Evolutionary conservation across 2,329 filamentous ascomycete genomes (phyloP), one percentile per base, ranked within the genome.

Genomic region (Diaporthe eres): DNA sequence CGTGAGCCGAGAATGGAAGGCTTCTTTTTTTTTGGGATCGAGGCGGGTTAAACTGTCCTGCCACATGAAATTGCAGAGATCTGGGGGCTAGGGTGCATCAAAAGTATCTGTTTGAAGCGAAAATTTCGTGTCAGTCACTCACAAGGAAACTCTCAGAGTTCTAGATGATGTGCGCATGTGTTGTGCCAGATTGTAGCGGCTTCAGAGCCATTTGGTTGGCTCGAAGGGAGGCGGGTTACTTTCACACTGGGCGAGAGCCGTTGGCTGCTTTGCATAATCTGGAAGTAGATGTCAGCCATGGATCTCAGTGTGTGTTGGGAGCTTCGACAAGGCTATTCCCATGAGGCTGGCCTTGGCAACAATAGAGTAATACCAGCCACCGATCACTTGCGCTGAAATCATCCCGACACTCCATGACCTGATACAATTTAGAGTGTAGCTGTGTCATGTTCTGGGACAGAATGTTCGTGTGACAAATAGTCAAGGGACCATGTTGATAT

Each of bases 1-100:
- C 65, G 65, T 70, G 34, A 70, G 65, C 65, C 49, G 47, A 70
- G 65, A 70, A 70, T 53, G 49, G 31, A 55, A 55, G 49, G 31
- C 34, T 12, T n/a, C 12, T 70, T 42, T 31, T 31, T 31, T 31
- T 31, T 9, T 42, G n/a, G 65, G 49, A 55, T 7, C 19, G 12
- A 42, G 49, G 49, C 49, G 47, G 65, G 49, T 70, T 39, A 15
- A 25, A 25, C 19, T 42, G 49, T 55, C 49, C 47, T 25, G 65
- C n/a, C 49, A 31, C 1, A 28, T 55, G 22, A 22, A 28, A 55
- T 22, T 70, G 47, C 31, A 34, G 47, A 31, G 47, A 22, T 51
- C 47, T 39, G 25, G 31, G 49, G 65, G 13, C 15, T 28, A 42
- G 47, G 65, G 1, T 68, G 47, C 47, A 51, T 39, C 13, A 68